Percentiles rank a stretch among this genome's conserved stretches.
Conservation (phyloP, 2,329 filamentous ascomycete species). For the Trichophyton mentagrophytes region DNA sequence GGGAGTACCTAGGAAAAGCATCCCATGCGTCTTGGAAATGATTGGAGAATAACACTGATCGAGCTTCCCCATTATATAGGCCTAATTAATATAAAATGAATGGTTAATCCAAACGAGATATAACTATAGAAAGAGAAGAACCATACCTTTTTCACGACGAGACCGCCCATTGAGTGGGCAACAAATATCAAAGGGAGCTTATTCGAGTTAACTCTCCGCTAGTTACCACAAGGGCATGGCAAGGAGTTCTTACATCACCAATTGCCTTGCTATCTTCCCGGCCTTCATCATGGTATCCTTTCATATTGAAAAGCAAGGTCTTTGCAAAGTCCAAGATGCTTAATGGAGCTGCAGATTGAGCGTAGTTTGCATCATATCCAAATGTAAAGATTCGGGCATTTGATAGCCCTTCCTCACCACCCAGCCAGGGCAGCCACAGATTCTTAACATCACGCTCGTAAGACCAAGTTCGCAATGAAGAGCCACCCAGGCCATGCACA, state of each 20-base stretch:
- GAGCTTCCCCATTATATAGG: conserved; percentile 9
- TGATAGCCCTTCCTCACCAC: conserved; percentile 18
- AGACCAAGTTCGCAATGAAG: conserved; percentile 27
- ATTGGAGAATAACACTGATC: neutral
- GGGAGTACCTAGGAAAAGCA: conserved; percentile 18
- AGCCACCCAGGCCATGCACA: conserved; percentile 32
- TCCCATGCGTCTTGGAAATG: neutral
- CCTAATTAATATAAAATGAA: neutral
- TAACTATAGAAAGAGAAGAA: neutral
- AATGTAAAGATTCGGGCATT: conserved; percentile 26
- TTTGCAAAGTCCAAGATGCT: conserved; percentile 25
- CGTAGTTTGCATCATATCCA: conserved; percentile 25
- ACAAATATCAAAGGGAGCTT: conserved; percentile 9
- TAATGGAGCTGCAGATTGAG: conserved; percentile 6
- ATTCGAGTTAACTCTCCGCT: too few species aligned
- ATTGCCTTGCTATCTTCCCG: neutral
- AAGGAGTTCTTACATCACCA: too few species aligned
- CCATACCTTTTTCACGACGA: conserved; percentile 22
- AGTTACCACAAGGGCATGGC: too few species aligned
- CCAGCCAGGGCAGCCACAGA: neutral
- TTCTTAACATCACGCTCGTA: conserved; percentile 16
- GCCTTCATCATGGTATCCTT: neutral
- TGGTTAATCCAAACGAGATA: neutral
- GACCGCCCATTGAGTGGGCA: conserved; percentile 16
- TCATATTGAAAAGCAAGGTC: conserved; percentile 20